Conservation (phyloP, 2,329 filamentous ascomycete species). For the Ascomycota sp. region DNA sequence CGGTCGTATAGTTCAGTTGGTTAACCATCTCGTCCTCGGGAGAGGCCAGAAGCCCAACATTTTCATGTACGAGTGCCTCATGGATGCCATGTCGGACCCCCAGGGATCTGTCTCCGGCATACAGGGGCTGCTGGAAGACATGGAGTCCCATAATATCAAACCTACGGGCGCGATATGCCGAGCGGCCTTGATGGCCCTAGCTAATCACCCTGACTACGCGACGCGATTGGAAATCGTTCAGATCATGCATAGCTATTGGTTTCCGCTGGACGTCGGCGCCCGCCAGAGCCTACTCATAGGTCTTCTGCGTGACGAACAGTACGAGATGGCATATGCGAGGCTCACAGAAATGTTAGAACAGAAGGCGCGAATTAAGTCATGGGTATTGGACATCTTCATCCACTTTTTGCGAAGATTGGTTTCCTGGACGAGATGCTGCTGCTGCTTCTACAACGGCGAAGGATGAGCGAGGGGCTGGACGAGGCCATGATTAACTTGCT, state of each 20-base stretch:
- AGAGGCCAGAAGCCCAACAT: slow-evolving; percentile 32
- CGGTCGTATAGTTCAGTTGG: slow-evolving; percentile 18
- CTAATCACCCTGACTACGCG: slow-evolving; percentile 71
- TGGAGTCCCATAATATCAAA: slow-evolving; percentile 39
- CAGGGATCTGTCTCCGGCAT: slow-evolving; percentile 48
- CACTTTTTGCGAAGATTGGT: slow-evolving; percentile 46
- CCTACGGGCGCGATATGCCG: slow-evolving; percentile 50
- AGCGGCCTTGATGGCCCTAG: slow-evolving; percentile 48
- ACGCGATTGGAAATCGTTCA: slow-evolving; percentile 50
- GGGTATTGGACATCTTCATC: slow-evolving; percentile 63
- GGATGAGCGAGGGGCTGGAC: slow-evolving; percentile 13
- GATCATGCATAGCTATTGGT: slow-evolving; percentile 56
- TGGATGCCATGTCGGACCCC: slow-evolving; percentile 48
- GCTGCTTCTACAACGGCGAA: slow-evolving; percentile 42
- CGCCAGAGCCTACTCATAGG: slow-evolving; percentile 51
- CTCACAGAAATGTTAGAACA: slow-evolving; percentile 45
- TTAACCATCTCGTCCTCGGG: slow-evolving; percentile 37
- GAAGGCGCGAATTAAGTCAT: slow-evolving; percentile 35
- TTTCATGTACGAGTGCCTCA: slow-evolving; percentile 52
- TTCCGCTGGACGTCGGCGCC: slow-evolving; percentile 27
- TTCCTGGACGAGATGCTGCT: slow-evolving; percentile 62
- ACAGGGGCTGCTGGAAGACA: slow-evolving; percentile 45
- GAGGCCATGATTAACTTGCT: slow-evolving; percentile 33
- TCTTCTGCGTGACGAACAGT: slow-evolving; percentile 59
- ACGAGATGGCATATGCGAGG: slow-evolving; percentile 57